A percentile compares a stretch with the other conserved stretches of the same genome.
Evolutionary conservation across 2,329 filamentous ascomycete species (phyloP).

Genomic region (Trichoderma sp.): DNA sequence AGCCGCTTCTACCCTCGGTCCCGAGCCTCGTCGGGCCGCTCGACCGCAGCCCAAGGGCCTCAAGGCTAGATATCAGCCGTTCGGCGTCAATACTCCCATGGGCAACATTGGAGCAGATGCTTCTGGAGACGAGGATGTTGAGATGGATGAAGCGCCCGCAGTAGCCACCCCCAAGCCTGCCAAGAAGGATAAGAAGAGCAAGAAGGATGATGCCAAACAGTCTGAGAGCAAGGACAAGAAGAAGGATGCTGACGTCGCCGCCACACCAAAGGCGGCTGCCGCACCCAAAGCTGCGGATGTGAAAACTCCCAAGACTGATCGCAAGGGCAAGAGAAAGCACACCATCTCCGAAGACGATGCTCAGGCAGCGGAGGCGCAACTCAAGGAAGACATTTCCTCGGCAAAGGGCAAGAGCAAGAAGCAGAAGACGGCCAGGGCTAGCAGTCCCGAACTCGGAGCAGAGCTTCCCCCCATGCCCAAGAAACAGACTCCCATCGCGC

Average conservation of each 20-base stretch:
- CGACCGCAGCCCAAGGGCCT: conserved; percentile 69
- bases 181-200: conserved; percentile 42
- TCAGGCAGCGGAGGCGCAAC: conserved; percentile 41
- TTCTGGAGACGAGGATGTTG: conserved; percentile 49
- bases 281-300: conserved; percentile 28
- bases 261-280: conserved; percentile 24
- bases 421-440: conserved; percentile 41
- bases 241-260: background rate
- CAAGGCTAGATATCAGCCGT: conserved; percentile 67
- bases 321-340: conserved; percentile 45
- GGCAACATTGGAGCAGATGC: conserved; percentile 47
- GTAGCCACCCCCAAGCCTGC: conserved; percentile 27
- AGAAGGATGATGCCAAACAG: conserved; percentile 33
- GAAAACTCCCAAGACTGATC: conserved; percentile 34
- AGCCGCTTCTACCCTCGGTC: conserved; percentile 40
- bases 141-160: conserved; percentile 48
- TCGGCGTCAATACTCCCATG: conserved; percentile 53
- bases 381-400: conserved; percentile 40
- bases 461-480: conserved; percentile 34
- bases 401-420: conserved; percentile 48
- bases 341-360: conserved; percentile 45
- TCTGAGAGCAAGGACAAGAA: conserved; percentile 34
- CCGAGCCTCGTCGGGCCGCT: conserved; percentile 53
- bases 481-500: conserved; percentile 42
- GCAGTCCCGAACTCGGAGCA: conserved; percentile 43